A percentile compares a stretch with the other conserved stretches of the same genome.
Conservation (phyloP, 495 filamentous ascomycete genomes). For the Daldinia bambusicola region DNA sequence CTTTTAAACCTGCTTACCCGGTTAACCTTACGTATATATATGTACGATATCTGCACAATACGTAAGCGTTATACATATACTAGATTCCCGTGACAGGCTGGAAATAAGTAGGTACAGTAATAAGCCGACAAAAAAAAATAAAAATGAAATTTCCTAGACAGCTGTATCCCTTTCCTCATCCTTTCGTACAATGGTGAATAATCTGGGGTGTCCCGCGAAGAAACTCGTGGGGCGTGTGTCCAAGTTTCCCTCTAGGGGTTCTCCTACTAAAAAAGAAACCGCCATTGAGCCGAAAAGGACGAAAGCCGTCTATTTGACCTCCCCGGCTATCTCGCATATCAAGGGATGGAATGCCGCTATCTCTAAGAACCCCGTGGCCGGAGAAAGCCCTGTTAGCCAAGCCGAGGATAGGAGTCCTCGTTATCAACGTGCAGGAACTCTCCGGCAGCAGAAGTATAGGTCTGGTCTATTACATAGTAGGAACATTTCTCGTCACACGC, state of each 20-base stretch:
- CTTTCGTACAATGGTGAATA: not conserved
- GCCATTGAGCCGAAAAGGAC: conserved; percentile 36
- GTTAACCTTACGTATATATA: too few relatives aligned
- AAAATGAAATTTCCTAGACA: conserved; percentile 9
- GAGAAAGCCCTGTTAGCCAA: conserved; percentile 24
- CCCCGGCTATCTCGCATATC: conserved; percentile 39
- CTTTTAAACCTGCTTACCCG: conserved; percentile 17
- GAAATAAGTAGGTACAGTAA: conserved; percentile 32
- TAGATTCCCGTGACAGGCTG: conserved; percentile 18
- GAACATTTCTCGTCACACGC: conserved; percentile 25
- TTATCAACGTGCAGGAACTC: conserved; percentile 37
- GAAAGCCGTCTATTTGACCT: conserved; percentile 20
- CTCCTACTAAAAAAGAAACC: conserved; percentile 26
- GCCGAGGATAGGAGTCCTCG: conserved; percentile 30
- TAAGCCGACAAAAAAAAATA: conserved; percentile 23
- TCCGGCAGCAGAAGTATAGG: conserved; percentile 4
- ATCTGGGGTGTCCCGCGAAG: conserved; percentile 14
- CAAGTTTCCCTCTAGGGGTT: conserved; percentile 26
- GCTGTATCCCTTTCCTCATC: not conserved
- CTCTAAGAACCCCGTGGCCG: conserved; percentile 26
- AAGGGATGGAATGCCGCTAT: conserved; percentile 40
- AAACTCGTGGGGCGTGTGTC: conserved; percentile 29
- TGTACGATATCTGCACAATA: conserved; percentile 4
- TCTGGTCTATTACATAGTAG: not conserved
- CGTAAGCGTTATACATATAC: conserved; percentile 7